These are phyloP conservation scores for Setaria viridis DNA, from an alignment of 202 grass and related monocot genomes.

Conservation along the genomic window DNA sequence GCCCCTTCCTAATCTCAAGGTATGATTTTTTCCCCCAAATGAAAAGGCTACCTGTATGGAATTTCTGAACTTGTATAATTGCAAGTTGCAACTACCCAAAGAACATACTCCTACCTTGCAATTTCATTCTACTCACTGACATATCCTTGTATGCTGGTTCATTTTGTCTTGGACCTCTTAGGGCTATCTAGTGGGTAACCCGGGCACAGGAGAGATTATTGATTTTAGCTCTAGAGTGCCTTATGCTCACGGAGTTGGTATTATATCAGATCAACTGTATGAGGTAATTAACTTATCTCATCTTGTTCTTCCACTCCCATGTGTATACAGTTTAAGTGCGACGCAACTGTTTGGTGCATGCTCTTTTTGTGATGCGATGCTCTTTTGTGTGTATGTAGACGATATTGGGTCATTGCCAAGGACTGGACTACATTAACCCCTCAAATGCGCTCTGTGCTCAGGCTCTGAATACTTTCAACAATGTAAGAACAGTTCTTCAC, in stretches of 20 bases:
- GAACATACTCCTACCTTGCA: too few relatives aligned
- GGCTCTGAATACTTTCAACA: conserved; percentile 50
- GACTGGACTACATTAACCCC: conserved; percentile 56
- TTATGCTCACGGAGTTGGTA: conserved; percentile 68
- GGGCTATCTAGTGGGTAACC: conserved; percentile 75
- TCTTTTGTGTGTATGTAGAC: conserved; percentile 40
- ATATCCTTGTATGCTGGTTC: not conserved
- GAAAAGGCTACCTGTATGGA: not conserved
- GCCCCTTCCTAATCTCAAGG: conserved; percentile 57
- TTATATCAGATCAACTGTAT: conserved; percentile 70
- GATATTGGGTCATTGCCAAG: conserved; percentile 56
- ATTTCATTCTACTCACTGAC: not conserved
- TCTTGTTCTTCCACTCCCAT: not conserved
- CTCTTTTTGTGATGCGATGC: not conserved
- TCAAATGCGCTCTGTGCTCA: conserved; percentile 44
- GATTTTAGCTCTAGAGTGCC: conserved; percentile 53
- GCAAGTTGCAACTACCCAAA: too few relatives aligned
- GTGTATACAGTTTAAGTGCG: not conserved
- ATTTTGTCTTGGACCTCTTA: conserved; percentile 2
- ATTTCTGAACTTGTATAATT: not conserved
- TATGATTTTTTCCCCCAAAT: not conserved
- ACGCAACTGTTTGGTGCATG: not conserved
- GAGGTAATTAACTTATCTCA: conserved; percentile 46
- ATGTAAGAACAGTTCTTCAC: conserved; percentile 40
- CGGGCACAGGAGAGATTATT: conserved; percentile 47